phyloP scores from a whole-genome alignment of 768 basidiomycete species.

The Trametes punicea region DNA sequence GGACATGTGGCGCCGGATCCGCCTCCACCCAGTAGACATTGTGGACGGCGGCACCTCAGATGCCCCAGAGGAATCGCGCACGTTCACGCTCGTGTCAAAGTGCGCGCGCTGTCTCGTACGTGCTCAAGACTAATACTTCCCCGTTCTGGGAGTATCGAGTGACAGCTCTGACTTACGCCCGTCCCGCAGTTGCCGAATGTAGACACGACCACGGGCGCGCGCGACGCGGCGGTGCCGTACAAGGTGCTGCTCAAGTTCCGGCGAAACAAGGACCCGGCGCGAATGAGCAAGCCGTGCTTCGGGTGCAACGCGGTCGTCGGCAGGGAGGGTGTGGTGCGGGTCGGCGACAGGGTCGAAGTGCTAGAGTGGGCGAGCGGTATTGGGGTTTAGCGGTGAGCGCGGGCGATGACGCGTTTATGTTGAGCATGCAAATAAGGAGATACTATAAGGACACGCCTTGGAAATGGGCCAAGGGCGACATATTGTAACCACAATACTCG shows the following conservation, averaged over 20 bases:
- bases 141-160: neutral
- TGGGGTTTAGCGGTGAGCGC: constrained; percentile 13
- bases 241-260: constrained; percentile 76
- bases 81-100: constrained; percentile 59
- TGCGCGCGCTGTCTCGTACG: constrained; percentile 72
- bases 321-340: constrained; percentile 48
- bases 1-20: constrained; percentile 63
- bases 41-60: constrained; percentile 1
- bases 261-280: constrained; percentile 48
- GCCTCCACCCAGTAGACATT: constrained; percentile 35
- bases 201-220: constrained; percentile 56
- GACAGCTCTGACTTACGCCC: neutral
- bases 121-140: constrained; percentile 11
- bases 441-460: too few relatives aligned
- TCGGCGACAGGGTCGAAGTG: constrained; percentile 55
- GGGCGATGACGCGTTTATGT: too few relatives aligned
- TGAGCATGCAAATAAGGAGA: too few relatives aligned
- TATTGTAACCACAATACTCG: too few relatives aligned
- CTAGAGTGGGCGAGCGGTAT: constrained; percentile 24
- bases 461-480: too few relatives aligned
- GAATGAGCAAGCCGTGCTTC: constrained; percentile 55
- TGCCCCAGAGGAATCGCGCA: constrained; percentile 20
- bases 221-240: constrained; percentile 71
- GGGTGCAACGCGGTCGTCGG: constrained; percentile 61
- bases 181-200: constrained; percentile 66